phyloP scores from a whole-genome alignment of 2,329 filamentous ascomycete species.

The Bisporella sp. region DNA sequence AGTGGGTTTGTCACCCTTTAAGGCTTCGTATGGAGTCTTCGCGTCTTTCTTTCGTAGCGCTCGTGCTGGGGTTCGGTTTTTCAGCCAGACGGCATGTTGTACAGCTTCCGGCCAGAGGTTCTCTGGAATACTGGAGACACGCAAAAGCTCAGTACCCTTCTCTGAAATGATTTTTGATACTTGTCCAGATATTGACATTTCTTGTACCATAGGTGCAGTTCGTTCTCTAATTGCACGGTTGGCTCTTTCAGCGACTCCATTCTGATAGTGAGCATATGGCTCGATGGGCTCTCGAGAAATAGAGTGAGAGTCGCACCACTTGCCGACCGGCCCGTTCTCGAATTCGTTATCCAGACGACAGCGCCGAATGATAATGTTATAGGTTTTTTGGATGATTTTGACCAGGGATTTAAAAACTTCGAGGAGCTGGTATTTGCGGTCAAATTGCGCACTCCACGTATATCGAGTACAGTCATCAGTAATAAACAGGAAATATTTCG shows the following conservation, averaged over 20 bases:
- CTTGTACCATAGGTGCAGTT: background rate
- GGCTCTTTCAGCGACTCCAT: background rate
- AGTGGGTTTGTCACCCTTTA: background rate
- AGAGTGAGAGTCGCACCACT: background rate
- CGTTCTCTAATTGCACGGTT: background rate
- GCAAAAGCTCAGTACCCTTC: background rate
- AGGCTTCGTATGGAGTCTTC: background rate
- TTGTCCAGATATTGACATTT: background rate
- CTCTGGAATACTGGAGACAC: background rate
- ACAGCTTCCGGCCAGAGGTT: background rate
- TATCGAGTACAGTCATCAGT: background rate
- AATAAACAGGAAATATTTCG: background rate
- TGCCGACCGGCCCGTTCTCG: background rate
- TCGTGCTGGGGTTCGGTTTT: background rate
- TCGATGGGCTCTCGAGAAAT: background rate
- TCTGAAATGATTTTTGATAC: background rate
- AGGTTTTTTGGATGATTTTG: background rate
- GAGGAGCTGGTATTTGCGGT: background rate
- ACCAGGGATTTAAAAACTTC: background rate
- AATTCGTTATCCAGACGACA: background rate
- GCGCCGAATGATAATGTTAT: background rate
- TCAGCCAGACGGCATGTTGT: background rate
- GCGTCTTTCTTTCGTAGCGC: background rate
- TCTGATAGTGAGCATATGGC: background rate
- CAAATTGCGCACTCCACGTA: background rate